These are phyloP conservation scores for Colletotrichum eleusines DNA, from an alignment of 2,329 filamentous ascomycete species.

Conservation along the genomic window DNA sequence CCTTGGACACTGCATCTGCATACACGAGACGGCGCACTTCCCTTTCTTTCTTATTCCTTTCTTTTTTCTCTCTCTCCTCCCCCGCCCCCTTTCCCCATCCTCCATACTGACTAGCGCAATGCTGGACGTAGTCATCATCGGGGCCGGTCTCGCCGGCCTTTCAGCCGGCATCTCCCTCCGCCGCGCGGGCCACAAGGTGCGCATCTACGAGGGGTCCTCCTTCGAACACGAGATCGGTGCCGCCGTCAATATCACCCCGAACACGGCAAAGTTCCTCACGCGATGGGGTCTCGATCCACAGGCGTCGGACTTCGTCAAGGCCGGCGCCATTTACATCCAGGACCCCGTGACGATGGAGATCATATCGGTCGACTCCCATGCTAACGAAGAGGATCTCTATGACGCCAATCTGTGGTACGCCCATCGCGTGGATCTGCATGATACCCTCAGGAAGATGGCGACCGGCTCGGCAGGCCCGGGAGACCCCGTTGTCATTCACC, in stretches of 20 bases:
- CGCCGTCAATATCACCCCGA: conserved; percentile 55
- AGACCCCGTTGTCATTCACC: conserved; percentile 45
- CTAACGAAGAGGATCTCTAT: conserved; percentile 43
- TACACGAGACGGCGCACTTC: neutral
- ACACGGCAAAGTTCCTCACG: conserved; percentile 51
- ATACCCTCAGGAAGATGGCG: conserved; percentile 51
- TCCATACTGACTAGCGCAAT: conserved; percentile 40
- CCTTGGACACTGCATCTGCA: neutral
- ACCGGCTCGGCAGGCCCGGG: conserved; percentile 46
- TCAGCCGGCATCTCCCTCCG: conserved; percentile 53
- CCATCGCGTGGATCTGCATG: conserved; percentile 57
- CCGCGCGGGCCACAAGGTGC: conserved; percentile 54
- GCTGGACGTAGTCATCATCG: conserved; percentile 55
- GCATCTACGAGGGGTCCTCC: conserved; percentile 55
- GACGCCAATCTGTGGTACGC: conserved; percentile 50
- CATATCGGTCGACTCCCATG: conserved; percentile 42
- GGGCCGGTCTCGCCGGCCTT: conserved; percentile 57
- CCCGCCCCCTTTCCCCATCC: neutral
- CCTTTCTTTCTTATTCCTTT: neutral
- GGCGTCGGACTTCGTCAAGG: conserved; percentile 46
- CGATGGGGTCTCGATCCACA: conserved; percentile 53
- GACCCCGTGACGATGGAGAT: conserved; percentile 45
- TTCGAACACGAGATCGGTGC: conserved; percentile 54
- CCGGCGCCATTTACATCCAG: conserved; percentile 42
- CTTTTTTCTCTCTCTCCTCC: neutral